These are phyloP conservation scores for Ceratocystiopsis minuta DNA, from an alignment of 2,329 filamentous ascomycete species.

Conservation along the genomic window DNA sequence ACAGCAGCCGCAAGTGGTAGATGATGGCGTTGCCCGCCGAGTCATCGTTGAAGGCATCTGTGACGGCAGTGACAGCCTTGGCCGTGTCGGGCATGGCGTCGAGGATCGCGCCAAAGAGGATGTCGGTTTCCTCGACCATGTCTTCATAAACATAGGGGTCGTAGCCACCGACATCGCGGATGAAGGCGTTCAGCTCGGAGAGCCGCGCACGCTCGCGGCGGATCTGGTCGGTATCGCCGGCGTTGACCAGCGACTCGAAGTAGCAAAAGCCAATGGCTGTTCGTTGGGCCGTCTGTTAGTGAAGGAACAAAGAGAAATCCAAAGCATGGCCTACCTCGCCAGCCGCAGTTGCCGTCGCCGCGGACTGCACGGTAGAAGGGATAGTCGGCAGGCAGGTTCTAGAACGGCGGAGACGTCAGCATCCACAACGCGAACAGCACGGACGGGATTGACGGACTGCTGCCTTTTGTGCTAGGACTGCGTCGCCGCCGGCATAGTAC, in stretches of 20 bases:
- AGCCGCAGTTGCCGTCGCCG: constrained; percentile 92
- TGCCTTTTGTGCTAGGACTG: too few species aligned
- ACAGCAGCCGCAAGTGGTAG: constrained; percentile 68
- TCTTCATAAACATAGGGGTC: constrained; percentile 57
- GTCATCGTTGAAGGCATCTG: constrained; percentile 56
- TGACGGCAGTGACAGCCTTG: constrained; percentile 33
- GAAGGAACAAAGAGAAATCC: not conserved
- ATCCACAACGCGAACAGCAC: too few species aligned
- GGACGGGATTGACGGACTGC: too few species aligned
- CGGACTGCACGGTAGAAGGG: constrained; percentile 74
- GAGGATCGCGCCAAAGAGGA: constrained; percentile 46
- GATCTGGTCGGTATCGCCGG: constrained; percentile 45
- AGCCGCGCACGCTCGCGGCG: constrained; percentile 56
- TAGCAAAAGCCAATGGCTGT: constrained; percentile 87
- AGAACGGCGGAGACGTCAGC: not conserved
- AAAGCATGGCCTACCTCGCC: constrained; percentile 57
- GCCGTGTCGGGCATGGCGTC: constrained; percentile 40
- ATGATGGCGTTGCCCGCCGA: constrained; percentile 56
- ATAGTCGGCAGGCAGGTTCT: constrained; percentile 71
- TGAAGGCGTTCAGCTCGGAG: constrained; percentile 48
- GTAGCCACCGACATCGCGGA: constrained; percentile 56
- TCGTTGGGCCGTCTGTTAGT: not conserved
- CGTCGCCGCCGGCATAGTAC: constrained; percentile 76
- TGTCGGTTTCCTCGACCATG: constrained; percentile 59
- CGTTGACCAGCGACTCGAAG: constrained; percentile 65